phyloP scores from a whole-genome alignment of 345 rosid species.

The Salix caprea region DNA sequence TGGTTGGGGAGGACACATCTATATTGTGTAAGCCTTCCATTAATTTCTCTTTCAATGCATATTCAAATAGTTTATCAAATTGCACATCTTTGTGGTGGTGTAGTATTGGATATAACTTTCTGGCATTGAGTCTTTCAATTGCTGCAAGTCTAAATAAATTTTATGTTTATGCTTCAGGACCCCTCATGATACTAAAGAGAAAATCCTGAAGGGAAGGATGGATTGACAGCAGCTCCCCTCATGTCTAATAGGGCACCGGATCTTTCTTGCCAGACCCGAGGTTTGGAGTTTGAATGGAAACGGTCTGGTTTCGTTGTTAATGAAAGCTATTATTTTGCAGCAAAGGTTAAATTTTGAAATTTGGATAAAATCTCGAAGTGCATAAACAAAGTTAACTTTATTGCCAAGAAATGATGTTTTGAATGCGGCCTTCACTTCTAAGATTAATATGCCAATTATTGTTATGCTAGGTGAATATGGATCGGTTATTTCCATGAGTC shows the following conservation, averaged over 20 bases:
- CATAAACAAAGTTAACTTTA: neutral
- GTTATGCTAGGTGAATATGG: neutral
- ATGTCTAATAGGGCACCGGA: neutral
- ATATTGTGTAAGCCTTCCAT: conserved; percentile 73
- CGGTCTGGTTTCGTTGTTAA: neutral
- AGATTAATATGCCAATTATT: neutral
- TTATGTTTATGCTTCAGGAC: conserved; percentile 49
- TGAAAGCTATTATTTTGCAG: neutral
- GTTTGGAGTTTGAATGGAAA: neutral
- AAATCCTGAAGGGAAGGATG: conserved; percentile 95
- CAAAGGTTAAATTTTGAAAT: neutral
- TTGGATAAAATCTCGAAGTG: neutral
- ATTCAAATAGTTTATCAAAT: neutral
- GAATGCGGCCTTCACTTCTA: neutral
- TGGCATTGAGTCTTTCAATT: neutral
- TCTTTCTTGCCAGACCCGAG: neutral
- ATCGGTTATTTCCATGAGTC: too few relatives aligned
- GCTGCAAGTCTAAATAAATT: neutral
- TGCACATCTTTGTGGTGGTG: neutral
- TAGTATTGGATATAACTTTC: neutral
- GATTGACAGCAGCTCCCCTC: conserved; percentile 38
- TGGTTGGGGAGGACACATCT: conserved; percentile 99
- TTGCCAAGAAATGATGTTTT: neutral
- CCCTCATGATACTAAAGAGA: conserved; percentile 75
- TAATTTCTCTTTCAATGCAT: neutral